Conservation (phyloP, 768 basidiomycete genomes). For the Xanthoconium stramineum region DNA sequence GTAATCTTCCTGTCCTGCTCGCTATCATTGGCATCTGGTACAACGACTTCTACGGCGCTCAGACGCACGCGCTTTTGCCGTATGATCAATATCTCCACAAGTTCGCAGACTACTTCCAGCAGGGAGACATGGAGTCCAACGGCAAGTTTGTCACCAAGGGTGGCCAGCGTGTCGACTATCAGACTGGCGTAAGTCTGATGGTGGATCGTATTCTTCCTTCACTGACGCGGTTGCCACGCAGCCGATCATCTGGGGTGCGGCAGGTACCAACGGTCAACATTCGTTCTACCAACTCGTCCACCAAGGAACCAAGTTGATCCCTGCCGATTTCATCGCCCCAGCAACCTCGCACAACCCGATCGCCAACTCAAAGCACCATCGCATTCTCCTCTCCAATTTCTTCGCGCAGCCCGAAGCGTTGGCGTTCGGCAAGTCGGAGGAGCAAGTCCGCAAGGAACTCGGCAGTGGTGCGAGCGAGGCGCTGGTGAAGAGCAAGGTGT, state of each 20-base stretch:
- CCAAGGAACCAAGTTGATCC: conserved; percentile 90
- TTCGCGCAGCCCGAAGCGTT: conserved; percentile 98
- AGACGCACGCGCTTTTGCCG: conserved; percentile 92
- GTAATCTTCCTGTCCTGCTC: conserved; percentile 89
- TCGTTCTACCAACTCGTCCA: conserved; percentile 99
- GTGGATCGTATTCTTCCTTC: neutral
- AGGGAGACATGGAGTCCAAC: conserved; percentile 99
- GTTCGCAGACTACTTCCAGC: conserved; percentile 99
- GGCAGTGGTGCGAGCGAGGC: conserved; percentile 73
- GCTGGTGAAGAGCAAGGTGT: conserved; percentile 94
- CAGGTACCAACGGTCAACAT: conserved; percentile 98
- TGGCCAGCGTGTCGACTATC: conserved; percentile 89
- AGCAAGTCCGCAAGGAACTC: conserved; percentile 70
- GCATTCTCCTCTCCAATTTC: conserved; percentile 96
- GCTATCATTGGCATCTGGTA: conserved; percentile 96
- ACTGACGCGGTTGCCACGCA: conserved; percentile 26
- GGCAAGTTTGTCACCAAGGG: conserved; percentile 96
- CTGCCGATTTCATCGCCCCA: conserved; percentile 90
- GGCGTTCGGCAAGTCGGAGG: conserved; percentile 96
- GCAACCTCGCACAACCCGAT: conserved; percentile 90
- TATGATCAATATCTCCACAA: conserved; percentile 99
- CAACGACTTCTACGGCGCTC: conserved; percentile 96
- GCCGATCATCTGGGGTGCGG: conserved; percentile 99
- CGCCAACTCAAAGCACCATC: conserved; percentile 84
- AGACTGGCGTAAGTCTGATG: conserved; percentile 79